Conservation (phyloP, 768 basidiomycete species). For the Tricholoma matsutake region DNA sequence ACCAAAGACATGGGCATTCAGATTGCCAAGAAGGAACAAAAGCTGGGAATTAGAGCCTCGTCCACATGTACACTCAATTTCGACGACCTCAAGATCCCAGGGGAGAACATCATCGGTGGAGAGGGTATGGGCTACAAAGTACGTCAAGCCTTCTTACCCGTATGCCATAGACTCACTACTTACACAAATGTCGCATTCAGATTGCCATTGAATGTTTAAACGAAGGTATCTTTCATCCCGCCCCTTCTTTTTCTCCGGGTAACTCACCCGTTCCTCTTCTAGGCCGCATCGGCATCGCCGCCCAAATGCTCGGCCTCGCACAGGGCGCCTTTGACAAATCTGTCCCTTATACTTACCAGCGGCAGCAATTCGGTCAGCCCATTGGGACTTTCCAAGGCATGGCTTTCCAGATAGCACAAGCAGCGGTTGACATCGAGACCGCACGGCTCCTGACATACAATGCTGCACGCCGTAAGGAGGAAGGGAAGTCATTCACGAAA, state of each 20-base stretch:
- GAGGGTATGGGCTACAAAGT: conserved; percentile 92
- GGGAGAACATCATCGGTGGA: conserved; percentile 89
- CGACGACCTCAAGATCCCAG: conserved; percentile 82
- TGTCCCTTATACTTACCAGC: conserved; percentile 93
- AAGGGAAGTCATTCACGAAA: conserved; percentile 80
- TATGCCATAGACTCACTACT: background rate
- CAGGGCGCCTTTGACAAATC: conserved; percentile 96
- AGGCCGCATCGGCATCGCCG: conserved; percentile 95
- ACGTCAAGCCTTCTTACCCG: background rate
- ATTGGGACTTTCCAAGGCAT: conserved; percentile 96
- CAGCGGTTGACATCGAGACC: conserved; percentile 85
- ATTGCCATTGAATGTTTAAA: conserved; percentile 97
- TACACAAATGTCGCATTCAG: conserved; percentile 26
- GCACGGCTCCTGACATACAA: conserved; percentile 94
- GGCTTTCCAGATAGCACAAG: conserved; percentile 90
- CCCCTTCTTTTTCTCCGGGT: background rate
- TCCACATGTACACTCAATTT: conserved; percentile 95
- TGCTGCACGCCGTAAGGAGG: conserved; percentile 92
- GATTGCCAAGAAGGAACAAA: conserved; percentile 98
- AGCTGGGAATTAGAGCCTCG: conserved; percentile 93
- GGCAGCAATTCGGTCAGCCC: conserved; percentile 91
- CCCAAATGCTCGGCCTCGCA: conserved; percentile 97
- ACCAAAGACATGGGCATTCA: conserved; percentile 96
- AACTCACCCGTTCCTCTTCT: background rate
- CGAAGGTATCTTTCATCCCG: conserved; percentile 53